A percentile compares a stretch with the other conserved stretches of the same genome.
phyloP scores from a whole-genome alignment of 2,329 filamentous ascomycete genomes.

The Penicillium freii region DNA sequence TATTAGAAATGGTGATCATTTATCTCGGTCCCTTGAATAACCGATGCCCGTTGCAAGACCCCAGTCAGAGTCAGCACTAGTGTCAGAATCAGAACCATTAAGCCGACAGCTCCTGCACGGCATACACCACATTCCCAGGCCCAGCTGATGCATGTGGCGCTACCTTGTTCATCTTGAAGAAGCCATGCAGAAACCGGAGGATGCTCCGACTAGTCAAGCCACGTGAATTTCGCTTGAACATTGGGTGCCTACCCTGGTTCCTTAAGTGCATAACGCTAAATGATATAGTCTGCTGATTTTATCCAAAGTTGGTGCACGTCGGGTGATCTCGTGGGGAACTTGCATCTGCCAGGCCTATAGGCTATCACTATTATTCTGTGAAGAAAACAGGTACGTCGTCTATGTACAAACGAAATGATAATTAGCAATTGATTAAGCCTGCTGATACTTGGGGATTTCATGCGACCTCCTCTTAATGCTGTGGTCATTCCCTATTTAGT shows the following conservation, averaged over 20 bases:
- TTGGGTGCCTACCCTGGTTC: not conserved
- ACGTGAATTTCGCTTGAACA: not conserved
- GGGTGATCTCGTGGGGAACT: not conserved
- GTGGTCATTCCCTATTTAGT: not conserved
- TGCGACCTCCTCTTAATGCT: not conserved
- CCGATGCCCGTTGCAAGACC: not conserved
- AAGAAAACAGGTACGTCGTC: not conserved
- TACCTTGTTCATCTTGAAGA: not conserved
- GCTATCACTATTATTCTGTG: not conserved
- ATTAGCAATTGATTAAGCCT: not conserved
- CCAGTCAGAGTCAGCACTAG: not conserved
- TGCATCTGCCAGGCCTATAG: not conserved
- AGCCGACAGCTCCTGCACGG: not conserved
- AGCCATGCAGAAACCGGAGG: conserved; percentile 8
- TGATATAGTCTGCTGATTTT: not conserved
- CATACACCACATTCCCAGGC: not conserved
- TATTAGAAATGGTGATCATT: too few relatives aligned
- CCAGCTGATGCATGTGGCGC: not conserved
- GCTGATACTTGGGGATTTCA: not conserved
- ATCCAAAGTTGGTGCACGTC: not conserved
- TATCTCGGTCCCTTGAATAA: not conserved
- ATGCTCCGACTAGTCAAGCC: conserved; percentile 16
- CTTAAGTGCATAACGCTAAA: not conserved
- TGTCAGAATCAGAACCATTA: not conserved
- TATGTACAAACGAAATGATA: not conserved